Conservation (phyloP, 2,329 filamentous ascomycete genomes). For the Aspergillus awamori region DNA sequence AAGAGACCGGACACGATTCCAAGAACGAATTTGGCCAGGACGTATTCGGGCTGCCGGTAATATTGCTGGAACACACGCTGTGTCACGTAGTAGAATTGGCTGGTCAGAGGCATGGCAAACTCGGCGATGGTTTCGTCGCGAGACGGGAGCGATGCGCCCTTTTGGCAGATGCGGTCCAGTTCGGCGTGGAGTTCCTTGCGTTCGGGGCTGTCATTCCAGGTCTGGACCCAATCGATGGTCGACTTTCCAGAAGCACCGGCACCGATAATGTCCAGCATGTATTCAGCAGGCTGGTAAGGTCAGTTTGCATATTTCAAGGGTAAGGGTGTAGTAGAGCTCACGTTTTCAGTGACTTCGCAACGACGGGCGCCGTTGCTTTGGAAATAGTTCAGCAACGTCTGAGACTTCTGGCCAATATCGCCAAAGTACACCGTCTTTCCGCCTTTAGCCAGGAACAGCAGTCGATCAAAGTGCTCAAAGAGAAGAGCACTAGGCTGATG, state of each 20-base stretch:
- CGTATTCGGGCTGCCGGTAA: slow-evolving; percentile 84
- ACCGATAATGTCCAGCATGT: slow-evolving; percentile 60
- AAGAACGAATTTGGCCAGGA: slow-evolving; percentile 71
- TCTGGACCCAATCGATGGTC: slow-evolving; percentile 53
- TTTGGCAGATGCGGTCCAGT: slow-evolving; percentile 39
- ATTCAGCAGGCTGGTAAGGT: slow-evolving; percentile 64
- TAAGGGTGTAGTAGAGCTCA: slow-evolving; percentile 54
- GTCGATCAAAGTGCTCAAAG: slow-evolving; percentile 75
- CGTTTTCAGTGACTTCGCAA: slow-evolving; percentile 52
- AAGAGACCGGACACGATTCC: slow-evolving; percentile 57
- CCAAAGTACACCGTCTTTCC: slow-evolving; percentile 69
- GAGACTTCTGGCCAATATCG: slow-evolving; percentile 60
- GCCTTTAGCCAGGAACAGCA: slow-evolving; percentile 64
- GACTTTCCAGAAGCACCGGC: slow-evolving; percentile 62
- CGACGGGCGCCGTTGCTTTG: slow-evolving; percentile 62
- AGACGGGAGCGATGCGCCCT: background rate
- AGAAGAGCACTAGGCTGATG: slow-evolving; percentile 90
- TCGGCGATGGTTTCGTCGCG: slow-evolving; percentile 59
- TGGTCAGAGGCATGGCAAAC: slow-evolving; percentile 71
- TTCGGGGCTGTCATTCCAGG: slow-evolving; percentile 61
- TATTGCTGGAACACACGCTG: slow-evolving; percentile 81
- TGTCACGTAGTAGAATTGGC: slow-evolving; percentile 67
- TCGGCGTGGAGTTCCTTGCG: slow-evolving; percentile 49
- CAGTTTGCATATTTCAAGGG: background rate
- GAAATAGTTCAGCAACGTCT: slow-evolving; percentile 62